Evolutionary conservation across 139 green algal genomes (phyloP), one percentile per base, ranked within the genome.

Genomic region (Volvox africanus): DNA sequence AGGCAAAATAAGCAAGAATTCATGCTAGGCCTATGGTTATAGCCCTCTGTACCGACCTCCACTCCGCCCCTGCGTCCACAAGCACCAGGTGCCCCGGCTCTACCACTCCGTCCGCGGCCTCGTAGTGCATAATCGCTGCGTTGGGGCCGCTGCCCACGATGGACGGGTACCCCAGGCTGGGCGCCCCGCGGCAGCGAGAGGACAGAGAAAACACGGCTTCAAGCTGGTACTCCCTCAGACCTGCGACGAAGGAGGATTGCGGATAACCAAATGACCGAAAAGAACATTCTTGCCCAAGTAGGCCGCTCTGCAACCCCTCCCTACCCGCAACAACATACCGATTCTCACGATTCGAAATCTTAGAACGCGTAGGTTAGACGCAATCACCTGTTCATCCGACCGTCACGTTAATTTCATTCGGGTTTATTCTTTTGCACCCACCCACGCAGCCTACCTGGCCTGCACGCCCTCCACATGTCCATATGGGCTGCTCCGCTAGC

Each of bases 91-190:
- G 91, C 16, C 79, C 33, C 26, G 65, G 33, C 37, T 61, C 62
- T 19, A 94, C 80, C 2, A 35, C 20, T 28, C 55, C 79, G 12
- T 85, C 33, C 62, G 88, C 90, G 14, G 76, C 44, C 81, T 91
- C 88, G 83, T 95, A 96, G 79, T 96, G 92, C 87, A 96, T 77
- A 1, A 94, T 85, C 9, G 91, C 94, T 1, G 82, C 87, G 90
- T 95, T 93, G 37, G 68, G 69, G 19, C 94, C 94, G 22, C 84
- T 77, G 55, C 93, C 94, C n/a, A 95, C 92, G 79, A 96, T 96
- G 92, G 76, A 36, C 12, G 94, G 93, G 88, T 95, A 95, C 37
- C 93, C 93, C 24, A 93, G 36, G 33, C 91, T 65, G 18, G 33
- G 71, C 2, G 88, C 73, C 20, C 93, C 93, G 0, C 61, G 44